Conservation (phyloP, 257 asterid genomes). For the Gentiana macrophylla region DNA sequence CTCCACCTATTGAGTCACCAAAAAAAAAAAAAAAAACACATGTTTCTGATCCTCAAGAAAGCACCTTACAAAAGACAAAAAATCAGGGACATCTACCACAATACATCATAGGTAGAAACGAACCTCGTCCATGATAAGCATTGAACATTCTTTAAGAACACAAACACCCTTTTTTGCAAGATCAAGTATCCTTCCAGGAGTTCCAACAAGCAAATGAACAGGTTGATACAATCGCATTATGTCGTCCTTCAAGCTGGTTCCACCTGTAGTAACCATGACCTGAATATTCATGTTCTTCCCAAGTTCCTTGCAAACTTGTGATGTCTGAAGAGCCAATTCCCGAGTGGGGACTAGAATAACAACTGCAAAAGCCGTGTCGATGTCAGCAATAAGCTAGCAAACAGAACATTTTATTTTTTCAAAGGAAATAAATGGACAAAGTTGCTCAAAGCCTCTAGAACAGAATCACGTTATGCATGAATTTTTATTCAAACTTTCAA, state of each 20-base stretch:
- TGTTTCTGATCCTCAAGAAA: not conserved
- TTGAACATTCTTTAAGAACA: slow-evolving; percentile 43
- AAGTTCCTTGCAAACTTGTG: slow-evolving; percentile 87
- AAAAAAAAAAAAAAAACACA: not conserved
- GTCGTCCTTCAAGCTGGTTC: slow-evolving; percentile 85
- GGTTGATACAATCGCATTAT: slow-evolving; percentile 90
- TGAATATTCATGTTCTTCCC: slow-evolving; percentile 69
- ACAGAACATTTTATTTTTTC: not conserved
- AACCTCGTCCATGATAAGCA: slow-evolving; percentile 89
- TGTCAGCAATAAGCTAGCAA: not conserved
- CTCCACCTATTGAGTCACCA: too few species aligned
- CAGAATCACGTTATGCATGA: too few species aligned
- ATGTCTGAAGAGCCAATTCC: slow-evolving; percentile 85
- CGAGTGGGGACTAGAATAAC: slow-evolving; percentile 79
- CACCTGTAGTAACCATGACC: slow-evolving; percentile 87
- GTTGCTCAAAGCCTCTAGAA: too few species aligned
- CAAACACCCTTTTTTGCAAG: slow-evolving; percentile 68
- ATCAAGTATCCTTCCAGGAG: slow-evolving; percentile 90
- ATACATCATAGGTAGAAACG: not conserved
- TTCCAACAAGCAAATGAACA: slow-evolving; percentile 87
- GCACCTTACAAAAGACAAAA: not conserved
- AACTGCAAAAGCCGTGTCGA: slow-evolving; percentile 32
- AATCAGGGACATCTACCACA: not conserved
- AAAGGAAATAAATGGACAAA: not conserved
- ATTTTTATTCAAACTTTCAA: too few species aligned